These are phyloP conservation scores for Colletotrichum spaethianum DNA, from an alignment of 2,329 filamentous ascomycete genomes.

Conservation along the genomic window DNA sequence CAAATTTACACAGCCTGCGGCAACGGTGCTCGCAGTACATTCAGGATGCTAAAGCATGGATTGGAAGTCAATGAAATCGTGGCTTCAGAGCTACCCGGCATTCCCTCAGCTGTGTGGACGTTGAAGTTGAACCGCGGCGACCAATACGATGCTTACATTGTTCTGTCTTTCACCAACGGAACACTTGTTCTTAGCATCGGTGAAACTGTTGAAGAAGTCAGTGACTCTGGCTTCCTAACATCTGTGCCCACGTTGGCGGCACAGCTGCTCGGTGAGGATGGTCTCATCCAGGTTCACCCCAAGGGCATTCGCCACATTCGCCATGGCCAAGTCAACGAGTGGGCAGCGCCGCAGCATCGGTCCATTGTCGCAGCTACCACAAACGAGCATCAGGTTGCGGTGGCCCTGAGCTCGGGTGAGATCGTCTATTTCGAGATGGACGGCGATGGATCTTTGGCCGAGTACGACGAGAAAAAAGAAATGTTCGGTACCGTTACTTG, in stretches of 20 bases:
- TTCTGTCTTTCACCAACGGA: constrained; percentile 92
- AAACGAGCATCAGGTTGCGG: constrained; percentile 92
- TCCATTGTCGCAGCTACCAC: constrained; percentile 96
- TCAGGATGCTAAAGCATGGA: constrained; percentile 93
- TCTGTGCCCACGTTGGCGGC: constrained; percentile 92
- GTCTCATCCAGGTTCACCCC: constrained; percentile 94
- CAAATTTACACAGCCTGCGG: constrained; percentile 97
- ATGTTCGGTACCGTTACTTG: constrained; percentile 97
- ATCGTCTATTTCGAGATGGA: constrained; percentile 99
- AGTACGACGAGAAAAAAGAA: constrained; percentile 95
- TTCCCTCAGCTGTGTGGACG: constrained; percentile 95
- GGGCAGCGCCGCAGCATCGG: constrained; percentile 92
- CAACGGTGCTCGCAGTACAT: constrained; percentile 88
- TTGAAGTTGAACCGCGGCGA: constrained; percentile 87
- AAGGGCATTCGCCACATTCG: constrained; percentile 94
- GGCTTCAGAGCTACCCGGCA: constrained; percentile 90
- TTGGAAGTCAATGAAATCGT: constrained; percentile 95
- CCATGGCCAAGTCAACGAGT: constrained; percentile 86
- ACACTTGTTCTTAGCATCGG: constrained; percentile 96
- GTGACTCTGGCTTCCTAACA: constrained; percentile 91
- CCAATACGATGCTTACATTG: constrained; percentile 92
- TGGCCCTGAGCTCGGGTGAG: constrained; percentile 95
- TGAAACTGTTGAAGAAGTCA: constrained; percentile 96
- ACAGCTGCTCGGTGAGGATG: constrained; percentile 93
- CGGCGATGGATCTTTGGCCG: constrained; percentile 87